phyloP scores from a whole-genome alignment of 495 filamentous ascomycete genomes.

The Penicillium canescens region DNA sequence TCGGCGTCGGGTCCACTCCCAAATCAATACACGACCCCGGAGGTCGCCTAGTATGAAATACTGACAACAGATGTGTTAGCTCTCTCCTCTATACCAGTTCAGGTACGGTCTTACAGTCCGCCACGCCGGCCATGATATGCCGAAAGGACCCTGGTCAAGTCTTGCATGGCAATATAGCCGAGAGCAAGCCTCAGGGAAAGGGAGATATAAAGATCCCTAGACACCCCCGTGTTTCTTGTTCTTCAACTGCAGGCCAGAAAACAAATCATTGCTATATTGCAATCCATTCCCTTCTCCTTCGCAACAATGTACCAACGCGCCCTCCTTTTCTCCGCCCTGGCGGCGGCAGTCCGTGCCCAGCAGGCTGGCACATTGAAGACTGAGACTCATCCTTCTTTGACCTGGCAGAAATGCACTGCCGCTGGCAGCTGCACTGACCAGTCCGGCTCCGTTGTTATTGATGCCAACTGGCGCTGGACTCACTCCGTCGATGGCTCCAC shows the following conservation, averaged over 20 bases:
- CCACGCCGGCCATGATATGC: constrained; percentile 14
- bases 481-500: constrained; percentile 51
- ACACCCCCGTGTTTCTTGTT: constrained; percentile 5
- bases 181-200: not conserved
- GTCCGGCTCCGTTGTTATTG: constrained; percentile 58
- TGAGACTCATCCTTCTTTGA: constrained; percentile 61
- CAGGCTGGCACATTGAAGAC: constrained; percentile 54
- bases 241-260: constrained; percentile 36
- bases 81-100: constrained; percentile 22
- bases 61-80: constrained; percentile 13
- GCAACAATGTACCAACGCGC: constrained; percentile 35
- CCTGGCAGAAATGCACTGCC: constrained; percentile 55
- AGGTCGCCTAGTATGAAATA: constrained; percentile 17
- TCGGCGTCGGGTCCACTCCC: constrained; percentile 13
- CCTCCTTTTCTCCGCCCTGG: constrained; percentile 28
- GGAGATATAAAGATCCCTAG: constrained; percentile 25
- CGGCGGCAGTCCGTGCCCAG: constrained; percentile 42
- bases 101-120: constrained; percentile 30
- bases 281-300: constrained; percentile 10
- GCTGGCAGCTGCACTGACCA: constrained; percentile 52
- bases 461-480: constrained; percentile 67
- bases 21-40: constrained; percentile 22
- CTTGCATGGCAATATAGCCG: constrained; percentile 1
- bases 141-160: constrained; percentile 3
- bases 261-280: constrained; percentile 8